A percentile compares a stretch with the other conserved stretches of the same genome.
Conservation (phyloP, 2,329 filamentous ascomycete genomes). For the Colletotrichum filicis region DNA sequence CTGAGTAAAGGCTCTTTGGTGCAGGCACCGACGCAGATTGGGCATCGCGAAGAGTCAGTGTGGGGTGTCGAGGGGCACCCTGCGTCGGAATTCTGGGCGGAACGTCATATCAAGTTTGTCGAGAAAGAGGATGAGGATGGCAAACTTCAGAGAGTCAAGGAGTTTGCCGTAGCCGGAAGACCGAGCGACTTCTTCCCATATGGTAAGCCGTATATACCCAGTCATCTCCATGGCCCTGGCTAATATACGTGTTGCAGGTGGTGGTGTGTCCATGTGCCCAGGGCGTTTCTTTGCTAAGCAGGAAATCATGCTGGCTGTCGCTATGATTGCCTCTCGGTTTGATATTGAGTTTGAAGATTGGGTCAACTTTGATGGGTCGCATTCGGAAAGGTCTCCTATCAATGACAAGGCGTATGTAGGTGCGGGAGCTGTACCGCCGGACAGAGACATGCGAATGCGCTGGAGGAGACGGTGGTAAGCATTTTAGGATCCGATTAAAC, state of each 20-base stretch:
- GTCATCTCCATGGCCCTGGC: neutral
- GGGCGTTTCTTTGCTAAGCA: constrained; percentile 52
- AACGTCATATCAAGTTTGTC: constrained; percentile 24
- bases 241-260: constrained; percentile 37
- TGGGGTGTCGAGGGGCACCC: constrained; percentile 29
- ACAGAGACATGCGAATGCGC: constrained; percentile 10
- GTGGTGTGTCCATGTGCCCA: constrained; percentile 48
- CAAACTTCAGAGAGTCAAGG: neutral
- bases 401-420: constrained; percentile 10
- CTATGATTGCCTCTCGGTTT: constrained; percentile 43
- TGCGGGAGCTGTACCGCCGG: constrained; percentile 19
- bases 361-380: constrained; percentile 2
- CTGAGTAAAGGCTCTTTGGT: constrained; percentile 36
- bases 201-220: neutral
- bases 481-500: too few species aligned
- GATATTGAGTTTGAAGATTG: constrained; percentile 44
- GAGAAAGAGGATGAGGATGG: neutral
- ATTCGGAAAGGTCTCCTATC: neutral
- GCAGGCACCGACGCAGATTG: constrained; percentile 38
- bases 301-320: constrained; percentile 48
- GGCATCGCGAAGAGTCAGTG: constrained; percentile 31
- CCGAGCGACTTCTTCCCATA: constrained; percentile 15
- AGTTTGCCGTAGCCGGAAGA: constrained; percentile 16
- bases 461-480: neutral
- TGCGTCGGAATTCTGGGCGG: constrained; percentile 32